Evolutionary conservation across 2,329 filamentous ascomycete genomes (phyloP), one percentile per base, ranked within the genome.

Genomic region (Epichloe festucae): DNA sequence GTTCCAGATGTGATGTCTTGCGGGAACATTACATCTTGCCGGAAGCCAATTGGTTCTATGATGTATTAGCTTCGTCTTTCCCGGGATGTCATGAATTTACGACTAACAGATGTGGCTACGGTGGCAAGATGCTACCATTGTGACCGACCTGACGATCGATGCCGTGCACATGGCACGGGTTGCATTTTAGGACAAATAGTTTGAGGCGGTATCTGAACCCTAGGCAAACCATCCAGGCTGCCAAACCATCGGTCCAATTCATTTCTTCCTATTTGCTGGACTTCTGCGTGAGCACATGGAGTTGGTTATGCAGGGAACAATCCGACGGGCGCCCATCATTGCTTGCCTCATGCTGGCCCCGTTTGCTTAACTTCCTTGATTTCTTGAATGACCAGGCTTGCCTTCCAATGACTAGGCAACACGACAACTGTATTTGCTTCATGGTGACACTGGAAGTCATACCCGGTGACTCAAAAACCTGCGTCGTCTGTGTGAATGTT

Each of bases 21-120:
- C 34, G 21, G 12, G 17, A 34, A 21, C 23, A 27, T 35, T 44
- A 21, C 40, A 10, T n/a, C 39, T 49, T 27, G 21, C 49, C n/a
- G 23, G 51, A 36, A 48, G 46, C 31, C 36, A 34, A 11, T 48
- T 36, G 36, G 15, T 57, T 63, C 62, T 62, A 62, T 59, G 48
- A 64, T 66, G 59, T 58, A 59, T 65, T 70, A 69, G 69, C 70
- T 71, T 71, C 63, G 55, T 55, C 60, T 64, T 71, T 66, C 67
- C 67, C 12, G 19, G 17, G 5, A 8, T 11, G n/a, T 45, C 41
- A 51, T 42, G 36, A 21, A 27, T 46, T 17, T 21, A 5, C 21
- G 35, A 15, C 12, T 14, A n/a, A 48, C 6, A 47, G 21, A 27
- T n/a, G 6, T 4, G 19, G 47, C 10, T 31, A 7, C 14, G n/a